A percentile compares a stretch with the other conserved stretches of the same genome.
These are phyloP conservation scores for Sphaerulina musiva DNA, from an alignment of 2,329 filamentous ascomycete genomes.

Conservation along the genomic window DNA sequence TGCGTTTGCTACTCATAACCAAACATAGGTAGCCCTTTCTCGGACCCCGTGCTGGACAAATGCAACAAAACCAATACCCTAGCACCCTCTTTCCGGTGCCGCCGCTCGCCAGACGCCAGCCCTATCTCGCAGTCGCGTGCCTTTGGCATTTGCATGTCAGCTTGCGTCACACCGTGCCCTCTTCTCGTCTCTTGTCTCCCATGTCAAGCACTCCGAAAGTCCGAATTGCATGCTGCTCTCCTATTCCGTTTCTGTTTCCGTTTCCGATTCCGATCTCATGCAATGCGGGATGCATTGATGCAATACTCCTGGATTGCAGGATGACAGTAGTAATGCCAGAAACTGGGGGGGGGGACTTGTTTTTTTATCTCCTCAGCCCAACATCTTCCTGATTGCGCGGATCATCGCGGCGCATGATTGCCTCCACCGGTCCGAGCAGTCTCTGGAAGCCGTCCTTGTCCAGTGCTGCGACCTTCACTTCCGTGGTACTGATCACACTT, in stretches of 20 bases:
- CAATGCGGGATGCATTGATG: not conserved
- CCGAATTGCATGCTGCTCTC: no score
- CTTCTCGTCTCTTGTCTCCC: no score
- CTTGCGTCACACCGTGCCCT: no score
- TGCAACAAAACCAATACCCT: not conserved
- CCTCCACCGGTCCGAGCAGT: conserved; percentile 83
- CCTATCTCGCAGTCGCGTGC: no score
- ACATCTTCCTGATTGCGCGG: conserved; percentile 39
- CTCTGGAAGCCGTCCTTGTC: conserved; percentile 94
- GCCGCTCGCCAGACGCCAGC: no score
- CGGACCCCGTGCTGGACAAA: not conserved
- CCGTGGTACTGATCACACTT: conserved; percentile 73
- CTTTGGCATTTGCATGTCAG: no score
- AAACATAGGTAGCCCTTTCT: not conserved
- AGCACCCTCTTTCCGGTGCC: not conserved
- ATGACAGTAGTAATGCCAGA: not conserved
- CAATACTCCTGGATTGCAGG: not conserved
- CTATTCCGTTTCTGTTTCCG: no score
- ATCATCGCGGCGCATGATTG: conserved; percentile 79
- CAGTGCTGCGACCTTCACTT: conserved; percentile 87
- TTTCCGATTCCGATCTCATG: no score
- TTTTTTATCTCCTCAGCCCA: conserved; percentile 18
- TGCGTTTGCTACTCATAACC: not conserved
- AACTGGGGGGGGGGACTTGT: not conserved
- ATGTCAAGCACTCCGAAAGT: no score